These are phyloP conservation scores for Phytophthora nicotianae DNA, from an alignment of 352 stramenopile genomes.

Conservation along the genomic window DNA sequence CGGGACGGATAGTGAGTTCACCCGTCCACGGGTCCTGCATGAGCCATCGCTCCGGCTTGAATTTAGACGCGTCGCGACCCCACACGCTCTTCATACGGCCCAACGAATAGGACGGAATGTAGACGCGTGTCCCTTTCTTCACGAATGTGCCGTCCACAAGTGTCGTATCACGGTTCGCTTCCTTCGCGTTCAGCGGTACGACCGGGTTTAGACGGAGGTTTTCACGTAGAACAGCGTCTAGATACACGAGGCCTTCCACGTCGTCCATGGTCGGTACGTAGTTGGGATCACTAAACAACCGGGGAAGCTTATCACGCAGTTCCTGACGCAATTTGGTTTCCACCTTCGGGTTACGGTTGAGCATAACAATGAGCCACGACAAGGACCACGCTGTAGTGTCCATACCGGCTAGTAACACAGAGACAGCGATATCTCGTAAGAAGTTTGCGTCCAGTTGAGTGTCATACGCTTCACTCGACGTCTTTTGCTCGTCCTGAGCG, in stretches of 20 bases:
- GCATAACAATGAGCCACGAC: slow-evolving; percentile 72
- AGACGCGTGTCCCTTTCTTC: slow-evolving; percentile 50
- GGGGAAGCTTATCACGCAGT: slow-evolving; percentile 44
- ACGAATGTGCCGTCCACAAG: slow-evolving; percentile 64
- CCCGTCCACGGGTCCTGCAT: slow-evolving; percentile 37
- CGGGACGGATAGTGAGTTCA: slow-evolving; percentile 29
- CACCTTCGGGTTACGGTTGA: slow-evolving; percentile 66
- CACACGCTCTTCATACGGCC: slow-evolving; percentile 55
- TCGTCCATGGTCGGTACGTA: slow-evolving; percentile 54
- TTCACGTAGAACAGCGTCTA: slow-evolving; percentile 65
- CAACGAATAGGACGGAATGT: slow-evolving; percentile 63
- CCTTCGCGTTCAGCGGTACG: slow-evolving; percentile 61
- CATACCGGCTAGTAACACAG: slow-evolving; percentile 71
- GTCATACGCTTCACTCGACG: slow-evolving; percentile 16
- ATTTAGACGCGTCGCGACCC: slow-evolving; percentile 58
- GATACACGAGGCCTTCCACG: slow-evolving; percentile 56
- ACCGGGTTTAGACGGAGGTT: slow-evolving; percentile 71
- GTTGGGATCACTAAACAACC: slow-evolving; percentile 30
- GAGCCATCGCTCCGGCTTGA: slow-evolving; percentile 70
- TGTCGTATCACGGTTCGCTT: slow-evolving; percentile 53
- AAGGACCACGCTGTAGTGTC: slow-evolving; percentile 79
- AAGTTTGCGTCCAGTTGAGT: slow-evolving; percentile 45
- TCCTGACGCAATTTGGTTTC: slow-evolving; percentile 53
- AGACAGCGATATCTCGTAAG: slow-evolving; percentile 71
- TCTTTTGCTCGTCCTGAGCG: slow-evolving; percentile 29